Base-by-base conservation (phyloP, 75 land plant genomes). In the Cunninghamia lanceolata region DNA sequence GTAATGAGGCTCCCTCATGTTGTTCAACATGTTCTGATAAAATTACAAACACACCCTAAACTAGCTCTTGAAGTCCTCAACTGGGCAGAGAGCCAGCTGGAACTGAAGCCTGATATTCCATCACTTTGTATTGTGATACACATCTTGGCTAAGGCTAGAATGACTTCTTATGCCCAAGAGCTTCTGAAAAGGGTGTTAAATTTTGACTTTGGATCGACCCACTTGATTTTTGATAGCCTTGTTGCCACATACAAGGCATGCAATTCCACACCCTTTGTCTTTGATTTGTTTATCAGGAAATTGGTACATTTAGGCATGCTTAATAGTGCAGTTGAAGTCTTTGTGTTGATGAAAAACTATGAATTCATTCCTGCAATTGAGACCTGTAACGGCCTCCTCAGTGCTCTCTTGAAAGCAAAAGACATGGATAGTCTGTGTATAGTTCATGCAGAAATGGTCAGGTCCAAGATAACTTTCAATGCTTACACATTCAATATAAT, bases 391-490 rank as follows among this genome's bases (percentile, higher is more conserved):
- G 40, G 34, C 19, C 68, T 93, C 84, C 63, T 93, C 30, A 85
- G 85, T 56, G 52, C 87, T 38, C 87, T 91, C 25, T 32, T 88
- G 88, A 91, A 85, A 83, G 38, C 73, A 43, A 87, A 89, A 56
- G 63, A 56, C 5, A 56, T 56, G 6, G 63, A 56, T 56, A 56
- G 53, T 13, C 53, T 56, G 28, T 92, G 93, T 91, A 86, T 90
- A 19, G 19, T 92, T 73, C 88, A 90, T 73, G 93, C 90, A 16
- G 93, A 92, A 82, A 92, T 92, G 93, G 87, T 88, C 47, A 80
- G 89, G 34, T n/a, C 86, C 88, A 82, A 56, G 82, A 89, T 93
- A 70, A 50, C 53, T 21, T 90, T 91, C 11, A 85, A 63, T 9
- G 52, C 89, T 4, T 85, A 74, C 16, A 92, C 91, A 2, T 92